Evolutionary conservation across 1,139 yeast species (phyloP), one percentile per base, ranked within the genome.

Genomic region (Yamadazyma membranifaciens): DNA sequence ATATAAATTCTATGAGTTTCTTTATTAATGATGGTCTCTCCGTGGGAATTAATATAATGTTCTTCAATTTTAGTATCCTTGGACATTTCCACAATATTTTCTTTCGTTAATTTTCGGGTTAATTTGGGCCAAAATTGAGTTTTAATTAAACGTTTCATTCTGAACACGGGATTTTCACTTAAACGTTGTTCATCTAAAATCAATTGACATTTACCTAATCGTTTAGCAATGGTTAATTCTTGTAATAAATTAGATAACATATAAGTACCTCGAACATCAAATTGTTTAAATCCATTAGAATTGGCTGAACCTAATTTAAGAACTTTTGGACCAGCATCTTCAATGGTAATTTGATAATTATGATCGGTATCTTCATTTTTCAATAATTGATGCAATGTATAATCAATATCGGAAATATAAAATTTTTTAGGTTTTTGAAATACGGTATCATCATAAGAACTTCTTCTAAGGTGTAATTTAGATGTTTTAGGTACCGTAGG

Each of bases 281-380:
- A 74, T 52, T 80, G 83, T 34, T 79, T 81, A 61, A 65, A 86
- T 1, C 97, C 96, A 50, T 83, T 79, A 2, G 96, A 87, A 57
- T 86, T 86, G 36, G 82, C 87, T 0, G 96, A 87, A 6, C 96
- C 96, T 32, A 89, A 69, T 49, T 81, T 75, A 47, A 88, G 68
- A 12, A 86, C 94, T 57, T 89, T 89, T n/a, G 97, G 96, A 0
- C 97, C 97, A 3, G 81, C 76, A 59, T 89, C 97, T 55, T 89
- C 97, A 40, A 89, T 84, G 11, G 97, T 89, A 54, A 91, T 91
- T 61, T 91, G 97, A 60, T 67, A 81, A 60, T 91, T 85, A 42
- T 74, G 74, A 60, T 89, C 96, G 3, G 97, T 89, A 58, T 91
- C 98, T 59, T 91, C 97, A 47, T 76, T 80, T 26, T 73, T 76